Conservation (phyloP, 345 rosid species). For the Combretum micranthum region DNA sequence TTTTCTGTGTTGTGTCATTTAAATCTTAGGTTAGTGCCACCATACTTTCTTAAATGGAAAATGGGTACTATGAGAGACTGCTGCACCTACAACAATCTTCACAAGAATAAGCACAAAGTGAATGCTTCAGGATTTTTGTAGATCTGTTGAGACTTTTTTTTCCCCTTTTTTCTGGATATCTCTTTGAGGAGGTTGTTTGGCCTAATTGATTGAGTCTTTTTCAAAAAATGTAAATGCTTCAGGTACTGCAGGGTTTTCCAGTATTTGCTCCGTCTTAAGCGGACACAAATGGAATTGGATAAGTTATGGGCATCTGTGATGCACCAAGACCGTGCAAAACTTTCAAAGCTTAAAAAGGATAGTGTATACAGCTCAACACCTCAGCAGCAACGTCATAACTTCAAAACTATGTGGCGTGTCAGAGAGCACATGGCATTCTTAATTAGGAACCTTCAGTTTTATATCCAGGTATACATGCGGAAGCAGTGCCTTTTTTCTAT, state of each 20-base stretch:
- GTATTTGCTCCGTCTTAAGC: constrained; percentile 78
- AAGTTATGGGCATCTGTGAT: constrained; percentile 98
- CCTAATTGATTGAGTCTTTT: not conserved
- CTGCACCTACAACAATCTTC: too few relatives aligned
- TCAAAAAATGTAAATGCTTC: constrained; percentile 15
- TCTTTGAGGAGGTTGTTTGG: not conserved
- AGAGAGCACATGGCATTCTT: constrained; percentile 98
- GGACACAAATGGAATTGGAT: constrained; percentile 96
- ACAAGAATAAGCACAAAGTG: too few relatives aligned
- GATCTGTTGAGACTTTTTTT: too few relatives aligned
- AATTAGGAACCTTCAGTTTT: constrained; percentile 93
- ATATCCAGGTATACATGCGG: constrained; percentile 56
- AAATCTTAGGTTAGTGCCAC: too few relatives aligned
- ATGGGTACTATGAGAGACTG: too few relatives aligned
- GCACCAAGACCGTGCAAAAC: constrained; percentile 90
- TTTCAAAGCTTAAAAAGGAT: constrained; percentile 60
- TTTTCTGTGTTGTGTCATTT: too few relatives aligned
- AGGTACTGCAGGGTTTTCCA: constrained; percentile 87
- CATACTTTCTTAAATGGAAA: too few relatives aligned
- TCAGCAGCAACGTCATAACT: constrained; percentile 69
- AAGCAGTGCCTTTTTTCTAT: not conserved
- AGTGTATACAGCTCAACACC: constrained; percentile 39
- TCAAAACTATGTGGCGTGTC: constrained; percentile 89
- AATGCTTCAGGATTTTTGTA: too few relatives aligned
- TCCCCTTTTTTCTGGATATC: not conserved